These are phyloP conservation scores for Balakata baccata DNA, from an alignment of 345 rosid genomes.

Conservation along the genomic window DNA sequence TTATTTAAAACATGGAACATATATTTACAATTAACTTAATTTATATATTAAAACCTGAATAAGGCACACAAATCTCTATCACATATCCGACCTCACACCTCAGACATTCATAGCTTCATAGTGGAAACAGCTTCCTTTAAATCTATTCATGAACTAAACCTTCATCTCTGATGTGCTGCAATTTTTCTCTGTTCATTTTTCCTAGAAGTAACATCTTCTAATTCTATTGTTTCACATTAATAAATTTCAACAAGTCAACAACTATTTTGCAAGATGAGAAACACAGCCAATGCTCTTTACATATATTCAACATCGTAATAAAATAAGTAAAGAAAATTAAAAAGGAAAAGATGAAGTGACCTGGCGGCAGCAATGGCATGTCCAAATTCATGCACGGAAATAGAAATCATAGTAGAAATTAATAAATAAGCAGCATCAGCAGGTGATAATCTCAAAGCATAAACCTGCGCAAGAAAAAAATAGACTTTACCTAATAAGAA, in stretches of 20 bases:
- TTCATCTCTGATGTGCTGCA: neutral
- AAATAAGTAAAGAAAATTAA: neutral
- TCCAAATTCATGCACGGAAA: conserved; percentile 75
- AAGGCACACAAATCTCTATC: neutral
- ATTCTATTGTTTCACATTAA: no score
- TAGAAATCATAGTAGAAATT: conserved; percentile 64
- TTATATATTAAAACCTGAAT: neutral
- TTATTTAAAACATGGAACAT: no score
- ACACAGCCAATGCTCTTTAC: neutral
- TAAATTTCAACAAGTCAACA: neutral
- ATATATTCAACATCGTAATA: neutral
- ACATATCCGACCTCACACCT: neutral
- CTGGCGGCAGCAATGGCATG: conserved; percentile 90
- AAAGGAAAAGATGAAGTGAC: conserved; percentile 27
- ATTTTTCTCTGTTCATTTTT: no score
- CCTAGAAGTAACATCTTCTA: no score
- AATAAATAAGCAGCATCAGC: conserved; percentile 46
- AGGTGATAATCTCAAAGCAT: conserved; percentile 43
- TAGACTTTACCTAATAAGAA: neutral
- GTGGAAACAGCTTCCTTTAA: neutral
- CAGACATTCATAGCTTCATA: neutral
- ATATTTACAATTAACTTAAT: no score
- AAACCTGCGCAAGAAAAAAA: conserved; percentile 28
- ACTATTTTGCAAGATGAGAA: neutral
- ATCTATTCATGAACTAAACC: neutral